phyloP scores from a whole-genome alignment of 495 filamentous ascomycete genomes.

The Chaetomium fimeti region DNA sequence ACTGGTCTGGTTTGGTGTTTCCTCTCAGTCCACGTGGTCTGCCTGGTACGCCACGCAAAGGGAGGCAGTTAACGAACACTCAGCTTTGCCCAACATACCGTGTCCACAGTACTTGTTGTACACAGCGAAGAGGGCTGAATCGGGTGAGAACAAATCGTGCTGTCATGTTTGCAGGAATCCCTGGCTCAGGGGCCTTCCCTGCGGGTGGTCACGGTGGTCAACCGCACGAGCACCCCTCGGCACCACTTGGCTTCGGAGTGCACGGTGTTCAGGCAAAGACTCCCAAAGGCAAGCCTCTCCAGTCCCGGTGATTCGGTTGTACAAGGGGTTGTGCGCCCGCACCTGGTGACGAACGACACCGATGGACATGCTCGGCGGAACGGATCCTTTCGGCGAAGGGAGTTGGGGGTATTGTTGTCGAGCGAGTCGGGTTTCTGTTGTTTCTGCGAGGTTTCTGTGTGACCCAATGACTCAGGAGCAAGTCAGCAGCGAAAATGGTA shows the following conservation, averaged over 20 bases:
- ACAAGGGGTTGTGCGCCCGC: neutral
- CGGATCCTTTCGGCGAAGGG: neutral
- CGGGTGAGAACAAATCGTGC: no score
- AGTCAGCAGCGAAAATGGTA: no score
- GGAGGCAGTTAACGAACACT: no score
- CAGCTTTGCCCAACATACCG: no score
- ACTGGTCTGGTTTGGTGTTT: neutral
- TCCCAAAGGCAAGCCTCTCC: neutral
- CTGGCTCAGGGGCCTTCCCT: neutral
- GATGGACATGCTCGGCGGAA: neutral
- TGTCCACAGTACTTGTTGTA: no score
- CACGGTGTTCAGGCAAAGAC: constrained; percentile 3
- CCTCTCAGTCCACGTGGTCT: neutral
- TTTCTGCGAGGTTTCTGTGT: no score
- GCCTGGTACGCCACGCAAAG: no score
- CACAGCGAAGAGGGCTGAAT: no score
- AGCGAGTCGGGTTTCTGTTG: no score
- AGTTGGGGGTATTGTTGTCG: neutral
- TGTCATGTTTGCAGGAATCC: neutral
- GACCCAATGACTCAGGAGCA: no score
- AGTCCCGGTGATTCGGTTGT: neutral
- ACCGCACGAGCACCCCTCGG: constrained; percentile 9
- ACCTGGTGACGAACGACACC: neutral
- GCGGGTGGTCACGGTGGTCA: neutral
- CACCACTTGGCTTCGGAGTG: neutral